phyloP scores from a whole-genome alignment of 306 rosid genomes.

The Pyrus bretschneideri region DNA sequence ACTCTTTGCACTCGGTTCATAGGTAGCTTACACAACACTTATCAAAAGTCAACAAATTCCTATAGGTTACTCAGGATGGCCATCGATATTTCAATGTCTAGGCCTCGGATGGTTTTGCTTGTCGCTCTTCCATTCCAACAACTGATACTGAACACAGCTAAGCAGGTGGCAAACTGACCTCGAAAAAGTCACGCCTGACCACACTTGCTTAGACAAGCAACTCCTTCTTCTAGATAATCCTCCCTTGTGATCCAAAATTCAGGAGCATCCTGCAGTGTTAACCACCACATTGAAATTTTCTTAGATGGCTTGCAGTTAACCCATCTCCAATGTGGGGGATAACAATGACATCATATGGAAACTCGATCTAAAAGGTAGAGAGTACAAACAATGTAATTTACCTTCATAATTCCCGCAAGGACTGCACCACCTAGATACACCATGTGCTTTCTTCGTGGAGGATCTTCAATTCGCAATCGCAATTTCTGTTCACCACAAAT shows the following conservation, averaged over 20 bases:
- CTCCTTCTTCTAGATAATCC: constrained; percentile 95
- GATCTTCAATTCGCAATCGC: constrained; percentile 92
- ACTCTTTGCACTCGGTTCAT: constrained; percentile 6
- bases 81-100: constrained; percentile 8
- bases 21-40: neutral
- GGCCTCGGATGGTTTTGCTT: constrained; percentile 26
- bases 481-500: constrained; percentile 50
- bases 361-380: neutral
- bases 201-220: constrained; percentile 78
- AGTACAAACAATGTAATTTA: constrained; percentile 20
- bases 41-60: neutral
- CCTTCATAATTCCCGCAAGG: constrained; percentile 99
- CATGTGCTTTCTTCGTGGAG: constrained; percentile 98
- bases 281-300: constrained; percentile 25
- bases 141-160: constrained; percentile 1
- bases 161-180: constrained; percentile 21
- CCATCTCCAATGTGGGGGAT: neutral
- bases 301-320: constrained; percentile 14
- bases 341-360: neutral
- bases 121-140: constrained; percentile 1
- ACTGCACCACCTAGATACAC: constrained; percentile 99
- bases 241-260: constrained; percentile 97
- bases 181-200: constrained; percentile 69
- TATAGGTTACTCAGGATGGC: constrained; percentile 22
- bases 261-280: constrained; percentile 78